phyloP scores from a whole-genome alignment of 139 green algal genomes.

The Micractinium conductrix region DNA sequence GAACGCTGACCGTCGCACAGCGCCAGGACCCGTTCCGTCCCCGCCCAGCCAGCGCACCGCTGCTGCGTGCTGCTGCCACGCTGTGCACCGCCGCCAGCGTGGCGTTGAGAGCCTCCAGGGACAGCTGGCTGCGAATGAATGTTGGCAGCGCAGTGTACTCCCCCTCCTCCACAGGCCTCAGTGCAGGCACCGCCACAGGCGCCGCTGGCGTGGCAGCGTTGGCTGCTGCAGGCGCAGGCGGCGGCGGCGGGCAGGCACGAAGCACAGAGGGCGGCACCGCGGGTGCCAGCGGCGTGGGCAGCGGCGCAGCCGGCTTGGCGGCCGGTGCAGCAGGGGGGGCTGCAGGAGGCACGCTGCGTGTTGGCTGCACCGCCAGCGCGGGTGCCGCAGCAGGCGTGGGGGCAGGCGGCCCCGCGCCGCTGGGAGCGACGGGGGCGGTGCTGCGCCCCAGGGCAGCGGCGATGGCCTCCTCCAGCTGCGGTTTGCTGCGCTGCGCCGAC shows the following conservation, averaged over 20 bases:
- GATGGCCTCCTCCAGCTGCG: slow-evolving; percentile 43
- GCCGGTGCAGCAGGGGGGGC: not conserved
- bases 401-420: not conserved
- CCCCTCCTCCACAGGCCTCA: not conserved
- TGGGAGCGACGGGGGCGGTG: not conserved
- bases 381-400: not conserved
- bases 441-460: slow-evolving; percentile 32
- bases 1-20: too few relatives aligned
- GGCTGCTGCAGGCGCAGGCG: not conserved
- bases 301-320: not conserved
- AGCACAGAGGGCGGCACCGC: too few relatives aligned
- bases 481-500: slow-evolving; percentile 36
- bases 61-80: slow-evolving; percentile 1
- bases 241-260: not conserved
- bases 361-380: not conserved
- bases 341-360: not conserved
- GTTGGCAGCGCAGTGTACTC: slow-evolving; percentile 37
- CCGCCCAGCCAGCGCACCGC: not conserved
- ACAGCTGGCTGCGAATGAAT: slow-evolving; percentile 43
- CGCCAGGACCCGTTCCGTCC: not conserved
- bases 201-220: not conserved
- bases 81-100: slow-evolving; percentile 20
- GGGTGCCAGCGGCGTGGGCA: too few relatives aligned
- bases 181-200: slow-evolving; percentile 10
- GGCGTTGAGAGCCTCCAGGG: slow-evolving; percentile 34